Conservation (phyloP, 2,329 filamentous ascomycete species). For the Akanthomyces muscarius region DNA sequence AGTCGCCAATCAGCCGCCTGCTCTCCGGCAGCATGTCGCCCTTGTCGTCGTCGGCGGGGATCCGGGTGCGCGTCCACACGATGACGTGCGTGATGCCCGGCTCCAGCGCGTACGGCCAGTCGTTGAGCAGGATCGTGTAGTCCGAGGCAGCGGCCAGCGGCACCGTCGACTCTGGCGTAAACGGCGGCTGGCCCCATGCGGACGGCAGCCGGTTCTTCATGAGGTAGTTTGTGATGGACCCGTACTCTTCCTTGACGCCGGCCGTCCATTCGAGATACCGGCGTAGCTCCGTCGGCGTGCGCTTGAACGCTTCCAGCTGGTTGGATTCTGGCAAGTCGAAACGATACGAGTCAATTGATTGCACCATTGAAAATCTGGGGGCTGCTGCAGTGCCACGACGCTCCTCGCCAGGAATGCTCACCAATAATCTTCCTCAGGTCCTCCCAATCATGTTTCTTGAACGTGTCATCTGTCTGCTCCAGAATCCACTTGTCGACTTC, state of each 20-base stretch:
- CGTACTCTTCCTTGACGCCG: slow-evolving; percentile 66
- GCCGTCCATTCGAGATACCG: slow-evolving; percentile 75
- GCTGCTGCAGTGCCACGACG: not conserved
- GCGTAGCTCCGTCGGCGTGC: slow-evolving; percentile 74
- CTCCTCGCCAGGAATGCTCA: slow-evolving; percentile 30
- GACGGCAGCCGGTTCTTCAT: slow-evolving; percentile 64
- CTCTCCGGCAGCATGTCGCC: slow-evolving; percentile 71
- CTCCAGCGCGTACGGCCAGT: slow-evolving; percentile 86
- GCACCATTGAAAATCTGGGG: not conserved
- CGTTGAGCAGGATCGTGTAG: slow-evolving; percentile 74
- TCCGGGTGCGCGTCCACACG: slow-evolving; percentile 82
- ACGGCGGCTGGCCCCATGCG: slow-evolving; percentile 61
- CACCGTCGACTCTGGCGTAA: slow-evolving; percentile 44
- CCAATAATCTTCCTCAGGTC: slow-evolving; percentile 65
- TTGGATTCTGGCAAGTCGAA: slow-evolving; percentile 42
- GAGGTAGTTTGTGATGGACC: slow-evolving; percentile 76
- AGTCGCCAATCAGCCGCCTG: slow-evolving; percentile 60
- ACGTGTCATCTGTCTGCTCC: slow-evolving; percentile 65
- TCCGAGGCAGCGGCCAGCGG: slow-evolving; percentile 54
- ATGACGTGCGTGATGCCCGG: slow-evolving; percentile 73
- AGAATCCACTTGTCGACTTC: slow-evolving; percentile 56
- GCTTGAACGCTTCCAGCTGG: slow-evolving; percentile 69
- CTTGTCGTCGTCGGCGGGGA: slow-evolving; percentile 65
- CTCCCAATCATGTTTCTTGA: slow-evolving; percentile 68
- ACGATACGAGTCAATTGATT: not conserved